Conservation (phyloP, 2,329 filamentous ascomycete species). For the Teratosphaeriaceae sp. region DNA sequence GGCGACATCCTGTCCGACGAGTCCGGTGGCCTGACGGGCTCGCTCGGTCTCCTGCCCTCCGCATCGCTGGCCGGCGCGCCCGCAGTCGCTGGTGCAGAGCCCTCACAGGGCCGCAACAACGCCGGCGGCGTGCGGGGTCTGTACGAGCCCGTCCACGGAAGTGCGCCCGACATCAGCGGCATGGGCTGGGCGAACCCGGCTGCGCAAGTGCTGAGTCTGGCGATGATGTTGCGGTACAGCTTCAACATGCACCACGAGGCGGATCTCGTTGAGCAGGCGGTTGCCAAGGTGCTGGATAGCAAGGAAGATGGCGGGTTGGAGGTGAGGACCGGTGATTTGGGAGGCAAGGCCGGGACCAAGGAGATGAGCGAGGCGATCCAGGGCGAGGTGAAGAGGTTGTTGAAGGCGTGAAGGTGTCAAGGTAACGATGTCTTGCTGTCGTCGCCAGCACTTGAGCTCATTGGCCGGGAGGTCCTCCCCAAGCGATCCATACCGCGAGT, state of each 20-base stretch:
- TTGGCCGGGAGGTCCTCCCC: too few relatives aligned
- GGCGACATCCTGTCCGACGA: conserved; percentile 44
- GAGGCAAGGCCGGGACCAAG: conserved; percentile 39
- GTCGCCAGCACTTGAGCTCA: too few relatives aligned
- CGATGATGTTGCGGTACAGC: conserved; percentile 31
- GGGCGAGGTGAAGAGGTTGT: conserved; percentile 19
- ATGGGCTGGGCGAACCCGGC: conserved; percentile 28
- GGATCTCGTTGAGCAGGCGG: conserved; percentile 45
- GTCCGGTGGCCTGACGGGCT: conserved; percentile 41
- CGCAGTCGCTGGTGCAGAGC: conserved; percentile 8
- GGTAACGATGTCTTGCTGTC: too few relatives aligned
- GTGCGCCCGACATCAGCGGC: conserved; percentile 29
- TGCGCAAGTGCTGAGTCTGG: conserved; percentile 26
- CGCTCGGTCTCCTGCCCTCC: conserved; percentile 40
- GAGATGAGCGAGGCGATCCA: conserved; percentile 39
- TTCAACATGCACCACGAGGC: conserved; percentile 28
- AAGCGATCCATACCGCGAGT: too few relatives aligned
- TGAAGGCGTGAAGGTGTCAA: conserved; percentile 9
- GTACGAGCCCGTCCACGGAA: conserved; percentile 30
- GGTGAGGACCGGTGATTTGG: conserved; percentile 48
- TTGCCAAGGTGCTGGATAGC: conserved; percentile 45
- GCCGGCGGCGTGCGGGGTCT: conserved; percentile 35
- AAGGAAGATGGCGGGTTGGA: conserved; percentile 49
- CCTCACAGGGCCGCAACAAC: conserved; percentile 26
- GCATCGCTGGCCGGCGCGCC: conserved; percentile 30